phyloP scores from a whole-genome alignment of 2,329 filamentous ascomycete genomes.

The Huntiella moniliformis region DNA sequence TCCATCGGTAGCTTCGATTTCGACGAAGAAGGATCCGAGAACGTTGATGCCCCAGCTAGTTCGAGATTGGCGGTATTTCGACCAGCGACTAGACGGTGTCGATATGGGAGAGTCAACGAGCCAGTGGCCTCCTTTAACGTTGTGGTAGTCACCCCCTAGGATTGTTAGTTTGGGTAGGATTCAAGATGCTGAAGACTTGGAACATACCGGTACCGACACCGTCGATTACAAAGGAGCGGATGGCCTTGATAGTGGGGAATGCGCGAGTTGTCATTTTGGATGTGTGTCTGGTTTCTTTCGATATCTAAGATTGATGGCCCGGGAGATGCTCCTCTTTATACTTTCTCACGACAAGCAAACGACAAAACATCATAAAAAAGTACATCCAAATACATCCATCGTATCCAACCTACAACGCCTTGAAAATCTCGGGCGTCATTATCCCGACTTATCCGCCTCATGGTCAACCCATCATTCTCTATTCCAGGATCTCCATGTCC shows the following conservation, averaged over 20 bases:
- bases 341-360: too few species aligned
- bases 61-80: conserved; percentile 68
- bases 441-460: too few species aligned
- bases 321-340: too few species aligned
- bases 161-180: conserved; percentile 13
- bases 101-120: conserved; percentile 82
- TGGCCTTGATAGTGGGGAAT: conserved; percentile 59
- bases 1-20: conserved; percentile 74
- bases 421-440: too few species aligned
- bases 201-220: conserved; percentile 34
- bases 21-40: conserved; percentile 75
- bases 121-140: conserved; percentile 63
- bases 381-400: too few species aligned
- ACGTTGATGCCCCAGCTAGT: conserved; percentile 96
- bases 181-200: conserved; percentile 16
- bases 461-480: too few species aligned
- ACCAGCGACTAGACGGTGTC: conserved; percentile 79
- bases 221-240: conserved; percentile 54
- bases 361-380: too few species aligned
- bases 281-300: background rate
- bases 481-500: too few species aligned
- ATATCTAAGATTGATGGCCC: too few species aligned
- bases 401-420: too few species aligned
- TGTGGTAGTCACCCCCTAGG: conserved; percentile 71
- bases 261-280: background rate